phyloP scores from a whole-genome alignment of 441 rosid species.

The Eruca vesicaria region DNA sequence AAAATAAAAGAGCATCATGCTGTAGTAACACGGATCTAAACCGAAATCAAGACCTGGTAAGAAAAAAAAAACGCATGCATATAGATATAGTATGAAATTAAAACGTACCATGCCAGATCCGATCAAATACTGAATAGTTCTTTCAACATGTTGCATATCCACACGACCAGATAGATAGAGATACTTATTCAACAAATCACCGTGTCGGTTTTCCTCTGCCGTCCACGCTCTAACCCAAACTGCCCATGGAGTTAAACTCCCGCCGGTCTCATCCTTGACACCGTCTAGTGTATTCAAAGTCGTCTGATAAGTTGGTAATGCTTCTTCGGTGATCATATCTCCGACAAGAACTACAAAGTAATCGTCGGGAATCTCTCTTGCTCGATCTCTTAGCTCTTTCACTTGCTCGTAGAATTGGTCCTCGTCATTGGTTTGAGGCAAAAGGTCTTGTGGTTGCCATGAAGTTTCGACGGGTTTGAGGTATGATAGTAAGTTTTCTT shows the following conservation, averaged over 20 bases:
- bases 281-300: slow-evolving; percentile 45
- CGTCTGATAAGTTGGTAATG: slow-evolving; percentile 46
- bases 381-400: slow-evolving; percentile 10
- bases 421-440: slow-evolving; percentile 22
- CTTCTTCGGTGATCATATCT: slow-evolving; percentile 51
- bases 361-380: slow-evolving; percentile 20
- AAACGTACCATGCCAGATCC: slow-evolving; percentile 46
- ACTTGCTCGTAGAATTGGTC: slow-evolving; percentile 8
- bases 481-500: slow-evolving; percentile 35
- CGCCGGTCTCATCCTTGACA: slow-evolving; percentile 42
- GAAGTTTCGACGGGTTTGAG: slow-evolving; percentile 42
- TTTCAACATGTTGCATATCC: slow-evolving; percentile 45
- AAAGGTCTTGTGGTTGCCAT: slow-evolving; percentile 44
- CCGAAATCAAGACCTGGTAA: neutral
- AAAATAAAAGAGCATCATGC: too few species aligned
- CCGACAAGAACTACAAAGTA: slow-evolving; percentile 37
- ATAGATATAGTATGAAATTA: neutral
- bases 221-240: slow-evolving; percentile 47
- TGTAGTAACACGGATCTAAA: neutral
- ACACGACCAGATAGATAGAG: slow-evolving; percentile 47
- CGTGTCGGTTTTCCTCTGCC: slow-evolving; percentile 48
- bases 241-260: slow-evolving; percentile 40
- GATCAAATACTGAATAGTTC: slow-evolving; percentile 44
- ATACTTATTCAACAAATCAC: slow-evolving; percentile 45
- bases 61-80: neutral